These are phyloP conservation scores for Monilinia fructigena DNA, from an alignment of 2,329 filamentous ascomycete species.

Conservation along the genomic window DNA sequence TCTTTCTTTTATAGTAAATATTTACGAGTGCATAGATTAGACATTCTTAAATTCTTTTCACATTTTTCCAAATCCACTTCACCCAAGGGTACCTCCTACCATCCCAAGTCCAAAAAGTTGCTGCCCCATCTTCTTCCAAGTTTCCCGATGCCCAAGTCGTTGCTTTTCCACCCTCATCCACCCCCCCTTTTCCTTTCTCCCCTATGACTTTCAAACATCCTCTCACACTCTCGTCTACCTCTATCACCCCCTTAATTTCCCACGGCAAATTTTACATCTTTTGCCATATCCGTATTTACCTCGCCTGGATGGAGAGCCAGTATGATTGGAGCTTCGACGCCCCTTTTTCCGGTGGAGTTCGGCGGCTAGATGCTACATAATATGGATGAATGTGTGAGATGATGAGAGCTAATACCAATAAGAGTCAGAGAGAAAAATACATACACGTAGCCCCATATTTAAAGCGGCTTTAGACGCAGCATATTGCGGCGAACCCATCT, in stretches of 20 bases:
- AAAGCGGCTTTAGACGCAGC: constrained; percentile 56
- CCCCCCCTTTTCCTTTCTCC: constrained; percentile 12
- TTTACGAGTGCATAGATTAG: no score
- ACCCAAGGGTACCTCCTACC: constrained; percentile 13
- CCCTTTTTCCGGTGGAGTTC: neutral
- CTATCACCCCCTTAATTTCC: constrained; percentile 2
- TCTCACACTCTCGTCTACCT: neutral
- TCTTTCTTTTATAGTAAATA: neutral
- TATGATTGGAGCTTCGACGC: neutral
- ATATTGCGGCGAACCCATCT: constrained; percentile 57
- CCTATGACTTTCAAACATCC: constrained; percentile 7
- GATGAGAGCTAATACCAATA: neutral
- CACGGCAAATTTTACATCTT: neutral
- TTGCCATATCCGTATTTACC: constrained; percentile 8
- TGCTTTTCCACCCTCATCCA: constrained; percentile 2
- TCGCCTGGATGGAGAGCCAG: constrained; percentile 12
- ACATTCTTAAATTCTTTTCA: neutral
- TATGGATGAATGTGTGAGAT: neutral
- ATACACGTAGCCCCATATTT: constrained; percentile 51
- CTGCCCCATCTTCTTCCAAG: neutral
- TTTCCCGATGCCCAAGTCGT: constrained; percentile 4
- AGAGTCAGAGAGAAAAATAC: neutral
- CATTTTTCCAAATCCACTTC: no score
- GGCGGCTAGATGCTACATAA: constrained; percentile 2
- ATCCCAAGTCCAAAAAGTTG: constrained; percentile 15